Percentiles rank a stretch among this genome's conserved stretches.
Conservation (phyloP, 345 rosid genomes). For the Sonneratia alba region DNA sequence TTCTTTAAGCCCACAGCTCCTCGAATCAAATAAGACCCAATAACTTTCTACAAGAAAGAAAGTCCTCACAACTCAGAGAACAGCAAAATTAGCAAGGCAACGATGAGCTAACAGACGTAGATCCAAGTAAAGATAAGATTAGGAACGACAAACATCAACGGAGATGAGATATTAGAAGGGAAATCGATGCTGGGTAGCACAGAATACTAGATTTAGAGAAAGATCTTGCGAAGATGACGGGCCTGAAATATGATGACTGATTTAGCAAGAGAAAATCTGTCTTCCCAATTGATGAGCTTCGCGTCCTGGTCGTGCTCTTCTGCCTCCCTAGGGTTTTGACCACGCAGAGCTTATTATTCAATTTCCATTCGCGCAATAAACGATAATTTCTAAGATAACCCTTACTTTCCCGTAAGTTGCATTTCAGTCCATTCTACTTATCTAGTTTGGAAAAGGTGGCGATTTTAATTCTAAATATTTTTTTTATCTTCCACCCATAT, state of each 20-base stretch:
- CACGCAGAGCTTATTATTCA: not conserved
- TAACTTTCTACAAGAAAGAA: not conserved
- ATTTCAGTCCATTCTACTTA: not conserved
- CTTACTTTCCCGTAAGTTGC: not conserved
- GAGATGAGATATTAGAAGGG: not conserved
- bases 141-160: not conserved
- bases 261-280: not conserved
- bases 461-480: no score
- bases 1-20: not conserved
- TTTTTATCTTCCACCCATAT: no score
- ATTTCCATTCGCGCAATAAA: not conserved
- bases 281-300: not conserved
- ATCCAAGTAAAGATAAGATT: not conserved
- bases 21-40: not conserved
- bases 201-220: not conserved
- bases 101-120: not conserved
- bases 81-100: not conserved
- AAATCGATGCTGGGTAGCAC: not conserved
- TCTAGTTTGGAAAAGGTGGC: no score
- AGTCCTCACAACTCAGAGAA: not conserved
- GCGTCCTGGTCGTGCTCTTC: not conserved
- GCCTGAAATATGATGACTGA: not conserved
- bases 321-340: conserved; percentile 6
- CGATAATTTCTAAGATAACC: not conserved
- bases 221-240: not conserved